These are phyloP conservation scores for Ogataea trehalophila DNA, from an alignment of 805 yeast species.

Conservation along the genomic window DNA sequence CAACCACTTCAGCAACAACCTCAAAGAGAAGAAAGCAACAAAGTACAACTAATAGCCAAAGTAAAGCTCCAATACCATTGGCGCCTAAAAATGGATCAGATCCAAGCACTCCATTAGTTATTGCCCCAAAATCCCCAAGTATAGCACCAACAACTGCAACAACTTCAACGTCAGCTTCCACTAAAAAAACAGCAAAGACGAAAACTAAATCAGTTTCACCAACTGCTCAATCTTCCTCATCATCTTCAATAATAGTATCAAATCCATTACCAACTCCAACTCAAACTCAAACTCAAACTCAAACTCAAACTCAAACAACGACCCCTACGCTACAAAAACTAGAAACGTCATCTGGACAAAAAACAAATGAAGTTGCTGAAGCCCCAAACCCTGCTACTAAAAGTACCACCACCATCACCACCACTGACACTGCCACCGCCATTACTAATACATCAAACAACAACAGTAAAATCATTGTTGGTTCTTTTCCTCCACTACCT, in stretches of 20 bases:
- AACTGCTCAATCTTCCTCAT: too few species aligned
- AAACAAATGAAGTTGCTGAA: too few species aligned
- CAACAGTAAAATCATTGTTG: slow-evolving; percentile 8
- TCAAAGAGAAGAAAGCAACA: slow-evolving; percentile 2
- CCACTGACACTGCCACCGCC: too few species aligned
- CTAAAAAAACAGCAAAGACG: too few species aligned
- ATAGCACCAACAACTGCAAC: not conserved
- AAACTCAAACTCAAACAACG: not conserved
- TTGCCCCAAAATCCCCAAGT: not conserved
- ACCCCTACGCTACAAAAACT: too few species aligned
- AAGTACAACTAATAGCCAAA: not conserved
- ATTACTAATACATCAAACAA: not conserved
- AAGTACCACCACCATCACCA: too few species aligned
- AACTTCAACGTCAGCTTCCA: not conserved
- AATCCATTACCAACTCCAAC: not conserved
- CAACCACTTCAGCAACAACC: not conserved
- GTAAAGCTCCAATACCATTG: not conserved
- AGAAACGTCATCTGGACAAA: too few species aligned
- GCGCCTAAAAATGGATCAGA: not conserved
- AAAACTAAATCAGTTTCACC: too few species aligned
- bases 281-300: not conserved
- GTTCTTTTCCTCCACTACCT: slow-evolving; percentile 8
- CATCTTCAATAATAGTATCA: not conserved
- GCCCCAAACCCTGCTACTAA: too few species aligned
- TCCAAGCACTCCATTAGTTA: not conserved